Evolutionary conservation across 768 basidiomycete genomes (phyloP).

Genomic region (Trametes cubensis): DNA sequence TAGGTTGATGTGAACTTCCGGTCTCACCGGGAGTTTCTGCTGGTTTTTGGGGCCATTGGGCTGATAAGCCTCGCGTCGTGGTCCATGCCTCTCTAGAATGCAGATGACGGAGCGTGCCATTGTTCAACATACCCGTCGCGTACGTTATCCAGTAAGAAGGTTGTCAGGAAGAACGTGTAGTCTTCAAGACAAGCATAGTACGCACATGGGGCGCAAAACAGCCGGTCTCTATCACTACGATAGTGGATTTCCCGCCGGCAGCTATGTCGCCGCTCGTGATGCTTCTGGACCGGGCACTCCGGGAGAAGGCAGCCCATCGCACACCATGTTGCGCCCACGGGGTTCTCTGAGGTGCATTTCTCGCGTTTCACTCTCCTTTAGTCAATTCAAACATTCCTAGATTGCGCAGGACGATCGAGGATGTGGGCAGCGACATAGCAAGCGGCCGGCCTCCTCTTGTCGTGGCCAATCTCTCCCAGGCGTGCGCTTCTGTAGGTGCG

Average conservation of each 20-base stretch:
- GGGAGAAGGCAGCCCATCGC: constrained; percentile 3
- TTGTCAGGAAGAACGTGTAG: too few relatives aligned
- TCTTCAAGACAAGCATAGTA: background rate
- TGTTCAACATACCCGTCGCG: background rate
- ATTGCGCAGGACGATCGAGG: constrained; percentile 14
- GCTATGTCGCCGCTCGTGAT: background rate
- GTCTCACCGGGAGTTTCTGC: background rate
- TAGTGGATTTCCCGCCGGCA: background rate
- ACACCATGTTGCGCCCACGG: background rate
- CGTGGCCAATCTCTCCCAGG: constrained; percentile 12
- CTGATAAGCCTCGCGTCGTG: background rate
- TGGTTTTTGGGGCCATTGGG: background rate
- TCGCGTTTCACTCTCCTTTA: constrained; percentile 1
- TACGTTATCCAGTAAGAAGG: too few relatives aligned
- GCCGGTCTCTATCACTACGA: background rate
- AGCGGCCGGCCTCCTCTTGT: background rate
- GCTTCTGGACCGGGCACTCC: constrained; percentile 7
- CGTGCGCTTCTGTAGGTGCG: background rate
- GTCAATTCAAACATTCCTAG: constrained; percentile 27
- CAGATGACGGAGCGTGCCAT: background rate
- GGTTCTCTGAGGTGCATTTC: background rate
- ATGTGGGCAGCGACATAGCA: background rate
- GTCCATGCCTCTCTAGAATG: background rate
- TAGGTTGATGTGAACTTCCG: background rate
- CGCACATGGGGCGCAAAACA: background rate